A percentile compares a stretch with the other conserved stretches of the same genome.
phyloP scores from a whole-genome alignment of 441 rosid species.

The Brassica hybrid region DNA sequence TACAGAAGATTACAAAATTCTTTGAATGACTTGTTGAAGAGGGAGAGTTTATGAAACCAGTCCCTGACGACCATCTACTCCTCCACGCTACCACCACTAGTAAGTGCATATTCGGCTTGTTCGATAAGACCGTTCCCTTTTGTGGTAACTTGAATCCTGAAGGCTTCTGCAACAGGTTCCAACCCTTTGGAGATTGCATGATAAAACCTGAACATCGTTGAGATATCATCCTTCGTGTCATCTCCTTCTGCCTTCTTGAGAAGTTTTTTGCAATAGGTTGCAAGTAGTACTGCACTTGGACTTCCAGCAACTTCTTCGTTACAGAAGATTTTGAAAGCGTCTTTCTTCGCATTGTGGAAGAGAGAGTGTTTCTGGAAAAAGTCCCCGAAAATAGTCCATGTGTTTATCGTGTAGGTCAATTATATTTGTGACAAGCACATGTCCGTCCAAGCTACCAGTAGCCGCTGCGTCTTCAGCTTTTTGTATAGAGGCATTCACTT shows the following conservation, averaged over 20 bases:
- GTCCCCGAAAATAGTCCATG: too few species aligned
- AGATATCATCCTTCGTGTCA: conserved; percentile 85
- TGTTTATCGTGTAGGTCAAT: too few species aligned
- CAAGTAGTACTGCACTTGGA: conserved; percentile 80
- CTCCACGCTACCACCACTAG: conserved; percentile 34
- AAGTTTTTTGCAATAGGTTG: conserved; percentile 36
- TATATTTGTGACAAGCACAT: too few species aligned
- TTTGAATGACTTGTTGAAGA: conserved; percentile 54
- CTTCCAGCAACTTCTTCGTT: conserved; percentile 74
- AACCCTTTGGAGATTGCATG: conserved; percentile 59
- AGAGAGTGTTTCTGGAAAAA: conserved; percentile 42
- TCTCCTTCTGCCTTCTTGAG: conserved; percentile 40
- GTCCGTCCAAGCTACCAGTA: too few species aligned
- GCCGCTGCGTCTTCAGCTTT: too few species aligned
- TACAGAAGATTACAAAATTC: conserved; percentile 86
- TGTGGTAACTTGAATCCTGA: conserved; percentile 76
- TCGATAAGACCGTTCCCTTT: conserved; percentile 66
- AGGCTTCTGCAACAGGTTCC: conserved; percentile 66
- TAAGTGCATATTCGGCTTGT: conserved; percentile 79
- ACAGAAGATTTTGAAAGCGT: conserved; percentile 85
- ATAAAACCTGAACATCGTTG: conserved; percentile 84
- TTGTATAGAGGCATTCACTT: too few species aligned
- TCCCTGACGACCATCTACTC: conserved; percentile 77
- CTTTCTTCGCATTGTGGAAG: conserved; percentile 58
- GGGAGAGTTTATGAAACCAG: conserved; percentile 40